Evolutionary conservation across 2,329 filamentous ascomycete species (phyloP).

Genomic region (Esteya vermicola): DNA sequence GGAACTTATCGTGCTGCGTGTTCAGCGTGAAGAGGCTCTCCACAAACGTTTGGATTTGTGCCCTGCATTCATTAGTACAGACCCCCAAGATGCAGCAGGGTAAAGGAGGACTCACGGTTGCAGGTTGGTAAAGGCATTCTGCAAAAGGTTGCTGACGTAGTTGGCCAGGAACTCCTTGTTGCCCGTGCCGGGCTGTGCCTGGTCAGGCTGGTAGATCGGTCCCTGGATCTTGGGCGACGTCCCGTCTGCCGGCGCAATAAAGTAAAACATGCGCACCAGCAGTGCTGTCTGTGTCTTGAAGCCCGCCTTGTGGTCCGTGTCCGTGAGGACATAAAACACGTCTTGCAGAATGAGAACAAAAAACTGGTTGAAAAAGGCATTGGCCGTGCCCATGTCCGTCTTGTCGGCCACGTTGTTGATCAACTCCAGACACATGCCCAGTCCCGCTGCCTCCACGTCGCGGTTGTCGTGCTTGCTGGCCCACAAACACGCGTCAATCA

Average conservation of each 20-base stretch:
- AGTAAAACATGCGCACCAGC: slow-evolving; percentile 89
- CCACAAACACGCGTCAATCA: slow-evolving; percentile 99
- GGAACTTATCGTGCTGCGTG: slow-evolving; percentile 85
- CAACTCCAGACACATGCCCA: slow-evolving; percentile 96
- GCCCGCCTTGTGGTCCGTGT: slow-evolving; percentile 95
- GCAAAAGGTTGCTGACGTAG: slow-evolving; percentile 73
- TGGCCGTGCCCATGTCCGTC: slow-evolving; percentile 71
- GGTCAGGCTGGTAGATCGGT: slow-evolving; percentile 74
- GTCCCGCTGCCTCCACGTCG: slow-evolving; percentile 86
- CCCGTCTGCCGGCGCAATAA: slow-evolving; percentile 61
- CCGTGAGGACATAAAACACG: slow-evolving; percentile 94
- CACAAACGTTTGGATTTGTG: slow-evolving; percentile 82
- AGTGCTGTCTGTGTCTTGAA: slow-evolving; percentile 97
- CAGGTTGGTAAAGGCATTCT: slow-evolving; percentile 86
- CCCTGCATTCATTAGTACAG: slow-evolving; percentile 14
- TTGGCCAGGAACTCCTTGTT: slow-evolving; percentile 85
- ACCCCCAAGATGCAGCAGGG: too few species aligned
- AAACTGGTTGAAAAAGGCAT: slow-evolving; percentile 96
- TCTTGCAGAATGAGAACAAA: slow-evolving; percentile 93
- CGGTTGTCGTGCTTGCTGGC: slow-evolving; percentile 99
- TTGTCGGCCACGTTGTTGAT: slow-evolving; percentile 96
- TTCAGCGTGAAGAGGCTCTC: slow-evolving; percentile 80
- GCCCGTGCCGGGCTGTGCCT: slow-evolving; percentile 67
- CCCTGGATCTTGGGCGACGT: slow-evolving; percentile 74
- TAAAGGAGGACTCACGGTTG: slow-evolving; percentile 51